A percentile compares a stretch with the other conserved stretches of the same genome.
These are phyloP conservation scores for Nannochloropsis salina DNA, from an alignment of 108 stramenopile species.

Conservation along the genomic window DNA sequence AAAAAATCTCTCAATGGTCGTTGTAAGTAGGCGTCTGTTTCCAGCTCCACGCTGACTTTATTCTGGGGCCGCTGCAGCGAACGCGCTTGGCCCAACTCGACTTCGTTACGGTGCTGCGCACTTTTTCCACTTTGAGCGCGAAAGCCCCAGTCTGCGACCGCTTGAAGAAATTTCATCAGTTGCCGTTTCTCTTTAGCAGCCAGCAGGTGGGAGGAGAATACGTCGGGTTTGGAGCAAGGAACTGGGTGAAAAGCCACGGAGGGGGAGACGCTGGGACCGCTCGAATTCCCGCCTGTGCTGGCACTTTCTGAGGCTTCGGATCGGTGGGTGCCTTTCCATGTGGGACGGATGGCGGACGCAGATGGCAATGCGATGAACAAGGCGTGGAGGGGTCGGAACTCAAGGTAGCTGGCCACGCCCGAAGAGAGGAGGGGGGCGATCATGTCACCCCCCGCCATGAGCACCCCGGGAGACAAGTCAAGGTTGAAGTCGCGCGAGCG, in stretches of 20 bases:
- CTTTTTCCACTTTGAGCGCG: slow-evolving; percentile 35
- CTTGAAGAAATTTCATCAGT: slow-evolving; percentile 82
- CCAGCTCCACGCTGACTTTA: slow-evolving; percentile 54
- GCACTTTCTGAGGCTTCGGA: no score
- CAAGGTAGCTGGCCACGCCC: slow-evolving; percentile 76
- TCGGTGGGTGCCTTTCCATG: no score
- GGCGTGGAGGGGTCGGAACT: slow-evolving; percentile 72
- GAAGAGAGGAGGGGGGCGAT: slow-evolving; percentile 68
- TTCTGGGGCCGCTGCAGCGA: slow-evolving; percentile 82
- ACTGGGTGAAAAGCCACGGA: slow-evolving; percentile 55
- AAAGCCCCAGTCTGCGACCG: slow-evolving; percentile 67
- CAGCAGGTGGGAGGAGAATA: slow-evolving; percentile 71
- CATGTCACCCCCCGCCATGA: slow-evolving; percentile 64
- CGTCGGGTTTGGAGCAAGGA: slow-evolving; percentile 76
- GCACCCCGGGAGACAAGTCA: slow-evolving; percentile 61
- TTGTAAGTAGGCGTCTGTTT: neutral
- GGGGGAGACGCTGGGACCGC: slow-evolving; percentile 23
- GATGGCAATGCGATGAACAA: slow-evolving; percentile 55
- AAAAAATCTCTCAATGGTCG: slow-evolving; percentile 27
- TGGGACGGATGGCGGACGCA: no score
- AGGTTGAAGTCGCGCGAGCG: slow-evolving; percentile 56
- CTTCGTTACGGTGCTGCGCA: slow-evolving; percentile 70
- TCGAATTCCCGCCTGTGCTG: slow-evolving; percentile 13
- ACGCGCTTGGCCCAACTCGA: slow-evolving; percentile 71
- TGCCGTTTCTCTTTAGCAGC: slow-evolving; percentile 75